Percentiles rank a stretch among this genome's conserved stretches.
phyloP scores from a whole-genome alignment of 2,329 filamentous ascomycete species.

The Knufia fluminis region DNA sequence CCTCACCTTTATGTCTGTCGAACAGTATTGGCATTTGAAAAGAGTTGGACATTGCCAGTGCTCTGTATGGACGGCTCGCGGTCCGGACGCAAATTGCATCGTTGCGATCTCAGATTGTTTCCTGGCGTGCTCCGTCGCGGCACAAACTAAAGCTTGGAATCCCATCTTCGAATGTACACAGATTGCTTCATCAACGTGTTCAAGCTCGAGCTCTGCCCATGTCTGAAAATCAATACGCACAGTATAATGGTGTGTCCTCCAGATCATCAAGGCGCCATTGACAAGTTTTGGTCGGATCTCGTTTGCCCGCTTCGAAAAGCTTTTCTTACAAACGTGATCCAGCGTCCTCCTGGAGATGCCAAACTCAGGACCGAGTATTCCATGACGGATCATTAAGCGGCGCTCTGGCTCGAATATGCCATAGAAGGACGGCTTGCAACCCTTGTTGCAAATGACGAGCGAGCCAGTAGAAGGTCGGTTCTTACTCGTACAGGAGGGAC shows the following conservation, averaged over 20 bases:
- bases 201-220: neutral
- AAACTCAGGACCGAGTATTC: neutral
- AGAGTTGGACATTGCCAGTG: constrained; percentile 4
- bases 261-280: neutral
- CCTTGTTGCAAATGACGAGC: constrained; percentile 1
- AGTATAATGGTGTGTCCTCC: neutral
- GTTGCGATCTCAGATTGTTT: neutral
- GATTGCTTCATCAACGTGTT: constrained; percentile 1
- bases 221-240: neutral
- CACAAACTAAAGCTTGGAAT: neutral
- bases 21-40: constrained; percentile 1
- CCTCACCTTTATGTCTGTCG: neutral
- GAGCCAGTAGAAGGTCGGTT: neutral
- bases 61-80: neutral
- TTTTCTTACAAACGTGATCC: neutral
- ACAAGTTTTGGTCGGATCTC: constrained; percentile 2
- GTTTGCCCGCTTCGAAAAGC: neutral
- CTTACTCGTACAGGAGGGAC: neutral
- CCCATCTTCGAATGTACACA: neutral
- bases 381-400: neutral
- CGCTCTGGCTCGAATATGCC: constrained; percentile 6
- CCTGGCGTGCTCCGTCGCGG: neutral
- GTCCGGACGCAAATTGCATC: neutral
- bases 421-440: neutral
- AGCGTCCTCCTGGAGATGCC: neutral